A percentile compares a stretch with the other conserved stretches of the same genome.
Evolutionary conservation across 345 rosid genomes (phyloP).

Genomic region (Moringa oleifera): DNA sequence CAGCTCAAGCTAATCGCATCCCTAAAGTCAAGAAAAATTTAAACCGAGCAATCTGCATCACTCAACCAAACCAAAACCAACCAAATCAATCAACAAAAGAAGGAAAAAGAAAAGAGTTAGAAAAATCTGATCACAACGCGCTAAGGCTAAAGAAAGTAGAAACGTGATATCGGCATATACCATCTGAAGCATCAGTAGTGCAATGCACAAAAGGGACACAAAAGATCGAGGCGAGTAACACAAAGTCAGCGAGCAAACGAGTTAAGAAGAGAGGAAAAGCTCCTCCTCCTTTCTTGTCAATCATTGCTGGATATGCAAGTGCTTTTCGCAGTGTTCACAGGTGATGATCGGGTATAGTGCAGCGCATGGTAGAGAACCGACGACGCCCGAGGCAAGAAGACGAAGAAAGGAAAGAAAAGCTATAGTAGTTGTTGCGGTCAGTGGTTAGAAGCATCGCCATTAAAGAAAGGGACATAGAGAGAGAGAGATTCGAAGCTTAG

Average conservation of each 20-base stretch:
- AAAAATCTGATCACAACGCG: not conserved
- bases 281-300: constrained; percentile 10
- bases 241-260: constrained; percentile 13
- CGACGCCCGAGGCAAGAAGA: constrained; percentile 15
- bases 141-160: not conserved
- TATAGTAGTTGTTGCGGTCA: constrained; percentile 21
- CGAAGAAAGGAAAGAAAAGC: constrained; percentile 11
- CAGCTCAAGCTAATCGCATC: not conserved
- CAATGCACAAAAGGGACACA: constrained; percentile 26
- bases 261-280: constrained; percentile 16
- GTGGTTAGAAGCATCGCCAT: constrained; percentile 35
- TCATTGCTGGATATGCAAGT: constrained; percentile 28
- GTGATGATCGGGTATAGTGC: constrained; percentile 22
- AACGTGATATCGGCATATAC: constrained; percentile 21
- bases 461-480: constrained; percentile 35
- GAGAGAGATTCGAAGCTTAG: constrained; percentile 40
- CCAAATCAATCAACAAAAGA: constrained; percentile 13
- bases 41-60: constrained; percentile 13
- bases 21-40: not conserved
- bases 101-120: not conserved
- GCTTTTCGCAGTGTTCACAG: constrained; percentile 13
- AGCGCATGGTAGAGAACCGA: constrained; percentile 21
- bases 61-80: constrained; percentile 1
- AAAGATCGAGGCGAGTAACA: constrained; percentile 22
- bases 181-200: constrained; percentile 47